Evolutionary conservation across 1,284 basidiomycete genomes (phyloP).

Genomic region (Exobasidium rhododendri): DNA sequence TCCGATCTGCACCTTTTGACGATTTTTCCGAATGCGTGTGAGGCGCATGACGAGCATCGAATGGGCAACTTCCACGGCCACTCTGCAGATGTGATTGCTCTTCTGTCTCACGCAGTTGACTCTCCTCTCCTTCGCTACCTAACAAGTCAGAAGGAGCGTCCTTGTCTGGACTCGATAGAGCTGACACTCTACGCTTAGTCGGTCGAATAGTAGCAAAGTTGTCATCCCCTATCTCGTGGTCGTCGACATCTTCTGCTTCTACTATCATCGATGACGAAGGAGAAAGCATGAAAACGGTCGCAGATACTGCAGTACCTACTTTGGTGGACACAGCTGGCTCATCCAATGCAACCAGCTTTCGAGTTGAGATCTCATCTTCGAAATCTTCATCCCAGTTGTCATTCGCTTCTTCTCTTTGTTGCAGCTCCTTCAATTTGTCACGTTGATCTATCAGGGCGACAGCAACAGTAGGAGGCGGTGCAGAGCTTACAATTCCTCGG

Average conservation of each 20-base stretch:
- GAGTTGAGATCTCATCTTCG: slow-evolving; percentile 82
- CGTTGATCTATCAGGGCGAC: not conserved
- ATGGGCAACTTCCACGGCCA: not conserved
- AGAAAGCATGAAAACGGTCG: not conserved
- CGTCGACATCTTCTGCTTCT: not conserved
- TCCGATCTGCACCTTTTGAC: not conserved
- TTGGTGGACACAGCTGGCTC: not conserved
- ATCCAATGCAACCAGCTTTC: slow-evolving; percentile 70
- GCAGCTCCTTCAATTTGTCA: slow-evolving; percentile 56
- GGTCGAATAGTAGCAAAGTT: slow-evolving; percentile 57
- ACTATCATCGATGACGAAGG: not conserved
- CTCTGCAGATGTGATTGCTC: not conserved
- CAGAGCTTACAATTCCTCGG: not conserved
- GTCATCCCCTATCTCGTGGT: slow-evolving; percentile 23
- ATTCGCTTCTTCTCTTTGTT: slow-evolving; percentile 64
- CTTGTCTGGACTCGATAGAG: slow-evolving; percentile 22
- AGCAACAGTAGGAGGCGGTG: not conserved
- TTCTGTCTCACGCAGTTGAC: not conserved
- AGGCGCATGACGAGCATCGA: not conserved
- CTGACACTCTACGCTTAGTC: slow-evolving; percentile 12
- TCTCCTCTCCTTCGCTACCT: slow-evolving; percentile 6
- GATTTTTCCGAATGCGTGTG: not conserved
- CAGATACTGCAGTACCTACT: not conserved
- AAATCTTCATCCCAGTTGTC: slow-evolving; percentile 99
- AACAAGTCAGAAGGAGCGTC: slow-evolving; percentile 47